Evolutionary conservation across 1,284 basidiomycete species (phyloP).

Genomic region (Cryptococcus sp.): DNA sequence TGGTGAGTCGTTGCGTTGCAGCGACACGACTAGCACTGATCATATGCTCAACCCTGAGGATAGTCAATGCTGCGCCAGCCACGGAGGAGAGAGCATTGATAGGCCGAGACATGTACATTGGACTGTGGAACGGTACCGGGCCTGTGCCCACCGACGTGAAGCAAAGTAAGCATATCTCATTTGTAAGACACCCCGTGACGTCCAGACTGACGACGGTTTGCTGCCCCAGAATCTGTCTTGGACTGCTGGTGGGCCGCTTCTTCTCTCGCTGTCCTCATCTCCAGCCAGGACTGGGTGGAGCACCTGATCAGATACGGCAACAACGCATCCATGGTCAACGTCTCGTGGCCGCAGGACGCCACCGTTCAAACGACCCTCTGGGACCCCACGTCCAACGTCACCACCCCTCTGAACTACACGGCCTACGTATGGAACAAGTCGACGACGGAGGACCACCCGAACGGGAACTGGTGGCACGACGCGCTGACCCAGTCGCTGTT

Average conservation of each 20-base stretch:
- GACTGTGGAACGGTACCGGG: constrained; percentile 20
- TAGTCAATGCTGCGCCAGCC: background rate
- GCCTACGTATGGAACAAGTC: constrained; percentile 17
- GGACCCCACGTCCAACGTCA: constrained; percentile 16
- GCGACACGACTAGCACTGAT: no score
- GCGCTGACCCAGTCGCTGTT: constrained; percentile 24
- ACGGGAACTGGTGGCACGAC: constrained; percentile 32
- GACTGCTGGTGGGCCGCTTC: constrained; percentile 35
- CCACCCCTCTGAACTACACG: constrained; percentile 5
- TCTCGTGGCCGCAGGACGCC: constrained; percentile 10
- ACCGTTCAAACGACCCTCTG: constrained; percentile 20
- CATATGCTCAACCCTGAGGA: no score
- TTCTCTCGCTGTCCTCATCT: constrained; percentile 22
- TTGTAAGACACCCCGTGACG: background rate
- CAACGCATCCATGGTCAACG: constrained; percentile 8
- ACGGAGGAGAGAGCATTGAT: background rate
- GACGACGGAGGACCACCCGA: constrained; percentile 28
- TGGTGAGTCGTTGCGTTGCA: no score
- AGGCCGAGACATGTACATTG: constrained; percentile 3
- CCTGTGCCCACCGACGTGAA: constrained; percentile 22
- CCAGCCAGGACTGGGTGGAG: constrained; percentile 24
- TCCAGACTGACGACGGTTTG: background rate
- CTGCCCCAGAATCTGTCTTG: constrained; percentile 16
- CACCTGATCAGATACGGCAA: constrained; percentile 24
- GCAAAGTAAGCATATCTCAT: constrained; percentile 24